These are phyloP conservation scores for Backusella mclennaniae DNA, from an alignment of 192 early-diverging fungal species.

Conservation along the genomic window DNA sequence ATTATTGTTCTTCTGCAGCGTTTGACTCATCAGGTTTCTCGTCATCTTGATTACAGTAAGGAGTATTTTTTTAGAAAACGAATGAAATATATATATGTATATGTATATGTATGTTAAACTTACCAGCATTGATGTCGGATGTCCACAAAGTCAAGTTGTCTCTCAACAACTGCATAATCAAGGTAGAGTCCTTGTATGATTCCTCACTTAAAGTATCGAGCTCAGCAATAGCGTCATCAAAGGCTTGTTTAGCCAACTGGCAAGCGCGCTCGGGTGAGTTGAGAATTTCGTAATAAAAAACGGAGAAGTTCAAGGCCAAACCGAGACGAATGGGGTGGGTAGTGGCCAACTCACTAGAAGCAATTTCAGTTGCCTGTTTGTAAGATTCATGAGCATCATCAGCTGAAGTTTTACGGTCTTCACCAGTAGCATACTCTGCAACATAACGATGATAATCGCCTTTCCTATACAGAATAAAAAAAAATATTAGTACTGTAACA, in stretches of 20 bases:
- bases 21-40: neutral
- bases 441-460: constrained; percentile 99
- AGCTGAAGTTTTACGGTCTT: constrained; percentile 78
- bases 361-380: constrained; percentile 89
- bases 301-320: constrained; percentile 96
- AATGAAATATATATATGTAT: neutral
- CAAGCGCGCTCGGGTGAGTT: constrained; percentile 94
- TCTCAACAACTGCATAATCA: constrained; percentile 92
- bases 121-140: constrained; percentile 65
- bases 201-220: constrained; percentile 90
- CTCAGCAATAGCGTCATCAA: constrained; percentile 94
- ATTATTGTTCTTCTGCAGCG: neutral
- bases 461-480: constrained; percentile 64
- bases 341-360: constrained; percentile 78
- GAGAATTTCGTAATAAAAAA: constrained; percentile 98
- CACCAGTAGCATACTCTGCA: constrained; percentile 90
- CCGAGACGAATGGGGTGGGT: constrained; percentile 98
- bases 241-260: constrained; percentile 83
- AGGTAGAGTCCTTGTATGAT: constrained; percentile 93
- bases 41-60: neutral
- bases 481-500: constrained; percentile 20
- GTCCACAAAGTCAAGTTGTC: constrained; percentile 96
- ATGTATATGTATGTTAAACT: neutral
- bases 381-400: constrained; percentile 85
- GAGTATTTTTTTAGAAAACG: neutral